Percentiles rank a stretch among this genome's conserved stretches.
Evolutionary conservation across 2,329 filamentous ascomycete genomes (phyloP).

Genomic region (Arthrobotrys entomopaga): DNA sequence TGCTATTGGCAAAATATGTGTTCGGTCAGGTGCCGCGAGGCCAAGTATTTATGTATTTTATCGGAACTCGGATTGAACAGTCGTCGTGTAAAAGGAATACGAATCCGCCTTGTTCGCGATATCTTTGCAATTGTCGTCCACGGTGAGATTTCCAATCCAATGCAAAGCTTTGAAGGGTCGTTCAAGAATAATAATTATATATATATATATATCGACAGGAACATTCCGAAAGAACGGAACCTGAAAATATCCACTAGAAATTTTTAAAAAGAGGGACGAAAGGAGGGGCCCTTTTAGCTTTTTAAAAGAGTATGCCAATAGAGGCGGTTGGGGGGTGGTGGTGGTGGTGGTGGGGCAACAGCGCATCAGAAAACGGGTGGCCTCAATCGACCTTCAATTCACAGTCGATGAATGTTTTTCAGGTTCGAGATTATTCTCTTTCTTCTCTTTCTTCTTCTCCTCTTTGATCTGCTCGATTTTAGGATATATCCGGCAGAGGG

Average conservation of each 20-base stretch:
- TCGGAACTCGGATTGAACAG: too few relatives aligned
- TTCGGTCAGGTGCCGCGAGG: conserved; percentile 28
- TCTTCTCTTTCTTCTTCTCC: too few relatives aligned
- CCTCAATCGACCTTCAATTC: neutral
- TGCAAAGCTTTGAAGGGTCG: too few relatives aligned
- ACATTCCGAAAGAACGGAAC: conserved; percentile 43
- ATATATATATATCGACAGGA: conserved; percentile 6
- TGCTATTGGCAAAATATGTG: conserved; percentile 23
- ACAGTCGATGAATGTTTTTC: neutral
- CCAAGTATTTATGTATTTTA: neutral
- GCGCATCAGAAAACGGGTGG: neutral
- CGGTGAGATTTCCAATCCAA: too few relatives aligned
- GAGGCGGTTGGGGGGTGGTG: conserved; percentile 36
- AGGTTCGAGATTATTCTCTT: conserved; percentile 10
- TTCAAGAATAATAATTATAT: too few relatives aligned
- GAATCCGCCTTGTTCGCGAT: too few relatives aligned
- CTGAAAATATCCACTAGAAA: neutral
- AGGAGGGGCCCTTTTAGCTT: conserved; percentile 24
- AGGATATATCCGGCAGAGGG: too few relatives aligned
- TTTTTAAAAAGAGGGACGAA: conserved; percentile 10
- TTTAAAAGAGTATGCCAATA: conserved; percentile 34
- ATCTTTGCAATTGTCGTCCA: too few relatives aligned
- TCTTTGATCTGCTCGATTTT: too few relatives aligned
- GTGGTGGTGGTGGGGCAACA: conserved; percentile 36
- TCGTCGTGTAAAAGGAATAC: too few relatives aligned